Evolutionary conservation across 352 stramenopile genomes (phyloP).

Genomic region (Pythium periplocum): DNA sequence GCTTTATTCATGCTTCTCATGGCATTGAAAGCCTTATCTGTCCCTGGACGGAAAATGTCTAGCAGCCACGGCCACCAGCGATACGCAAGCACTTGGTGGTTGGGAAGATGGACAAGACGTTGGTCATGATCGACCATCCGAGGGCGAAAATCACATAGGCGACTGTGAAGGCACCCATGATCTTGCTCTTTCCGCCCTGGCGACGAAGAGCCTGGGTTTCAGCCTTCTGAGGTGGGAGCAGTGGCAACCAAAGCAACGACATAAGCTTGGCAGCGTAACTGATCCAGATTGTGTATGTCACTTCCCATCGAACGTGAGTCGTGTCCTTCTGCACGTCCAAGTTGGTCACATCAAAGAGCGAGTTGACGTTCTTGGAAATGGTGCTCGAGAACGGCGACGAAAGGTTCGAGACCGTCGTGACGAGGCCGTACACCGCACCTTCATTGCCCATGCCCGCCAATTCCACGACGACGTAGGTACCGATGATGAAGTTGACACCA

Average conservation of each 20-base stretch:
- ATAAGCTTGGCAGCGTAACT: conserved; percentile 16
- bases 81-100: conserved; percentile 21
- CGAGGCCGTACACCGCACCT: conserved; percentile 21
- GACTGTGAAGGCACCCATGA: conserved; percentile 19
- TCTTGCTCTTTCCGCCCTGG: conserved; percentile 13
- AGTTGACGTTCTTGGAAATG: conserved; percentile 18
- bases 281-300: conserved; percentile 14
- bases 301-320: conserved; percentile 11
- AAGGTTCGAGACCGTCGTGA: conserved; percentile 25
- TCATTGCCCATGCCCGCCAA: conserved; percentile 18
- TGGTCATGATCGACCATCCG: conserved; percentile 20
- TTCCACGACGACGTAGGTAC: conserved; percentile 14
- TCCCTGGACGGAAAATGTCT: background rate
- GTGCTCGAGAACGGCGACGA: conserved; percentile 15
- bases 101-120: conserved; percentile 23
- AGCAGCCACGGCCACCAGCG: conserved; percentile 20
- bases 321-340: conserved; percentile 19
- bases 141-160: conserved; percentile 17
- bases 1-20: too few species aligned
- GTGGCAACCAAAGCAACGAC: conserved; percentile 14
- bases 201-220: conserved; percentile 13
- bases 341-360: conserved; percentile 18
- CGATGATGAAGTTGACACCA: conserved; percentile 22
- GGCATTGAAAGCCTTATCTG: too few species aligned
- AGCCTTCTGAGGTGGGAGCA: conserved; percentile 21